Percentiles rank a stretch among this genome's conserved stretches.
These are phyloP conservation scores for Haplosporangium sp. DNA, from an alignment of 371 early-diverging fungal genomes.

Conservation along the genomic window DNA sequence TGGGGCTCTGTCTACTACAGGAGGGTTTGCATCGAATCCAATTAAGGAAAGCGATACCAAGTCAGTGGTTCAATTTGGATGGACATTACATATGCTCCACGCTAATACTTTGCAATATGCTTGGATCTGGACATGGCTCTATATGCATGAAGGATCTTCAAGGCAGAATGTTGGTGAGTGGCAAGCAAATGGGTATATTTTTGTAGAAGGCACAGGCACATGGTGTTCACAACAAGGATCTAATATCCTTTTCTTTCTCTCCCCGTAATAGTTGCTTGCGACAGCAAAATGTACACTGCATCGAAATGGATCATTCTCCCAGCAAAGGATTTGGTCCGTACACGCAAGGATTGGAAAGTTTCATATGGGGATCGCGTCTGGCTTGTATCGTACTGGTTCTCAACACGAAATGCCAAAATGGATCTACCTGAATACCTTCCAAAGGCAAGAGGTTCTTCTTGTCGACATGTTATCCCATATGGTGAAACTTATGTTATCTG, in stretches of 20 bases:
- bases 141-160: constrained; percentile 35
- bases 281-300: constrained; percentile 48
- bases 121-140: constrained; percentile 51
- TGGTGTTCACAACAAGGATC: no score
- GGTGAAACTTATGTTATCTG: constrained; percentile 52
- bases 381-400: constrained; percentile 49
- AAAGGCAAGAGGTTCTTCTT: constrained; percentile 35
- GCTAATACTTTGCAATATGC: constrained; percentile 50
- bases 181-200: neutral
- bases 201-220: neutral
- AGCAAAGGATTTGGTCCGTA: constrained; percentile 28
- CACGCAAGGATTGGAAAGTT: constrained; percentile 43
- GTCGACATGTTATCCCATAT: constrained; percentile 49
- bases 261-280: constrained; percentile 37
- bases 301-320: constrained; percentile 54
- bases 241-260: neutral
- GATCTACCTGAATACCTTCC: constrained; percentile 49
- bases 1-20: neutral
- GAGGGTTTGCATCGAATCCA: neutral
- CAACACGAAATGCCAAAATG: constrained; percentile 37
- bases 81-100: constrained; percentile 47
- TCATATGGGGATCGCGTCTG: constrained; percentile 46
- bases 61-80: constrained; percentile 44
- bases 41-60: constrained; percentile 17
- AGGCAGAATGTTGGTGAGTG: constrained; percentile 48